These are phyloP conservation scores for Scutellaria galericulata DNA, from an alignment of 257 asterid genomes.

Conservation along the genomic window DNA sequence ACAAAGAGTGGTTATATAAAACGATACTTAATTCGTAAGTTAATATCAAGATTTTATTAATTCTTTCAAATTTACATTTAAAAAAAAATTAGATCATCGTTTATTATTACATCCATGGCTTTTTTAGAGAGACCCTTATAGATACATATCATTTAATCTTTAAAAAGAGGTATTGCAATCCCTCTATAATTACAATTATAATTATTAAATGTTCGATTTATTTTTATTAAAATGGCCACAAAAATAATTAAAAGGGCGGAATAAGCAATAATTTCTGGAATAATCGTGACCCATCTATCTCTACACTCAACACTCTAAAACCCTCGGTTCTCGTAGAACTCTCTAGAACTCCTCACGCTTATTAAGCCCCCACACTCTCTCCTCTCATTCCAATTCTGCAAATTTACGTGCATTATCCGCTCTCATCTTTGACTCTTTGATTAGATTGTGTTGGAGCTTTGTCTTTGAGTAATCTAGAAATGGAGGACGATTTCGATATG, in stretches of 20 bases:
- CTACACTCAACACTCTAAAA: slow-evolving; percentile 33
- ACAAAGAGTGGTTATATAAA: too few relatives aligned
- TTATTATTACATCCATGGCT: too few relatives aligned
- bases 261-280: slow-evolving; percentile 39
- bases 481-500: slow-evolving; percentile 72
- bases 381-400: background rate
- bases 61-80: too few relatives aligned
- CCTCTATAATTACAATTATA: too few relatives aligned
- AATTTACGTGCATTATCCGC: background rate
- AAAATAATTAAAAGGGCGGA: background rate
- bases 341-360: slow-evolving; percentile 47
- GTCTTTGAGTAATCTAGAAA: slow-evolving; percentile 19
- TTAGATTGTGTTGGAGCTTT: background rate
- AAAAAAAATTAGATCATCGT: too few relatives aligned
- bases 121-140: too few relatives aligned
- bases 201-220: too few relatives aligned
- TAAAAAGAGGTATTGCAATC: too few relatives aligned
- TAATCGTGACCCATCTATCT: slow-evolving; percentile 36
- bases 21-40: too few relatives aligned
- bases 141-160: too few relatives aligned
- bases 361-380: slow-evolving; percentile 31
- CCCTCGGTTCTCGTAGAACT: slow-evolving; percentile 51
- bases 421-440: background rate
- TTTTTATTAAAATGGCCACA: too few relatives aligned
- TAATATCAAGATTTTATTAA: too few relatives aligned